Base-by-base conservation (phyloP, 2,329 filamentous ascomycete species). In the Calonectria crousiana region DNA sequence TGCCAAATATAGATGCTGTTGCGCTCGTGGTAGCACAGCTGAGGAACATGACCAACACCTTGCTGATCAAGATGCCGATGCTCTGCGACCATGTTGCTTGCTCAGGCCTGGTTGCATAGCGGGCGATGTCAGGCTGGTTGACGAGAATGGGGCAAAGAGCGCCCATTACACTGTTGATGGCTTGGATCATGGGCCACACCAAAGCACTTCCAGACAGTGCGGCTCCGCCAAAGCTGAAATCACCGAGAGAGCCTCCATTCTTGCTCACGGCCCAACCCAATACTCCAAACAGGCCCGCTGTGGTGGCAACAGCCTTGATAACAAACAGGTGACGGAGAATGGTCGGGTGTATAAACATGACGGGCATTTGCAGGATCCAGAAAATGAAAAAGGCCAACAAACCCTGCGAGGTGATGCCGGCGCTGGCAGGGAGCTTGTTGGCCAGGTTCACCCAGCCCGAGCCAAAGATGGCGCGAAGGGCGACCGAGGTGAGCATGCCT, bases 111-210 rank as follows among this genome's bases (percentile, higher is more conserved):
- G 79, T 79, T 67, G 80, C 82, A 74, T 85, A 85, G 6, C 84
- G 80, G 14, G 84, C 80, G 14, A 85, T 77, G 73, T 85, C 84
- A 18, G 84, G 84, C 44, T 85, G 83, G 53, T 82, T 85, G 18
- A 85, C 82, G 23, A 84, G 75, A 74, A 84, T 78, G 8, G 82
- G 82, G 8, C 80, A 84, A 36, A 83, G 81, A 18, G 78, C 80
- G 11, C 85, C 84, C 78, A 86, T 81, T 70, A 85, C 82, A 66
- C 82, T 79, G 76, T 85, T 86, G 72, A 86, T 83, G 2, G 60
- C 60, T 18, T 65, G 60, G 5, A 65, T 65, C 60, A 65, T 65
- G 18, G 60, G 60, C 60, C 60, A 65, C 1, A 65, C 60, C 9
- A 65, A 26, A 5, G 41, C 60, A 34, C 60, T 47, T 26, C 60